Base-by-base conservation (phyloP, 139 green algal species). In the Chlorella sp. region DNA sequence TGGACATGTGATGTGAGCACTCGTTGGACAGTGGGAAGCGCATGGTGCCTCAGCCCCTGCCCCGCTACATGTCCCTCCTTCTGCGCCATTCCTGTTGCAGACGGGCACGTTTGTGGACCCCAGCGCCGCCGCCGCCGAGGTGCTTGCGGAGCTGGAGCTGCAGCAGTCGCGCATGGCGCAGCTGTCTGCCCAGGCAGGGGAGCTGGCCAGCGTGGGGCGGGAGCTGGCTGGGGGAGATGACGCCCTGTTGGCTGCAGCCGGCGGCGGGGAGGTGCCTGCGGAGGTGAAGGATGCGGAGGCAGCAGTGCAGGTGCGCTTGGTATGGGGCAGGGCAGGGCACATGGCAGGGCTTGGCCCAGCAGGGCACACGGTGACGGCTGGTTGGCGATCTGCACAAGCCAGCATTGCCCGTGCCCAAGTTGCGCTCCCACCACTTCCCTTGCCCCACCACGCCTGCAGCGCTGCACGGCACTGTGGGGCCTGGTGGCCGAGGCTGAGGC, bases 71-170 rank as follows among this genome's bases (percentile, higher is more conserved):
- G 20, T 14, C 51, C 51, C 51, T 60, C 43, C 30, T 1, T 43
- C 54, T 24, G n/a, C n/a, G n/a, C n/a, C n/a, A n/a, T n/a, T n/a
- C n/a, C 28, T 60, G 24, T 38, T n/a, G 60, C 79, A 84, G 79
- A 8, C 30, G 7, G 79, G 79, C 64, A 14, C 46, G 26, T 84
- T 24, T 38, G 79, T 64, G 7, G 79, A 84, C 34, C 56, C 64
- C 4, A 22, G 79, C 32, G 32, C 19, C 19, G 30, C 79, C 16
- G 14, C 48, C 3, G 79, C 3, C 5, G 79, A 84, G 43, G 62
- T 84, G 79, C 79, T 84, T 43, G 64, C 64, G 1, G 79, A 76
- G 17, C 43, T 84, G 41, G 79, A 76, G 44, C 64, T 84, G 43
- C 38, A 41, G 46, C 28, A 14, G 0, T 34, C 79, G 7, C 64